Conservation (phyloP, 2,329 filamentous ascomycete species). For the Colletotrichum acutatum region DNA sequence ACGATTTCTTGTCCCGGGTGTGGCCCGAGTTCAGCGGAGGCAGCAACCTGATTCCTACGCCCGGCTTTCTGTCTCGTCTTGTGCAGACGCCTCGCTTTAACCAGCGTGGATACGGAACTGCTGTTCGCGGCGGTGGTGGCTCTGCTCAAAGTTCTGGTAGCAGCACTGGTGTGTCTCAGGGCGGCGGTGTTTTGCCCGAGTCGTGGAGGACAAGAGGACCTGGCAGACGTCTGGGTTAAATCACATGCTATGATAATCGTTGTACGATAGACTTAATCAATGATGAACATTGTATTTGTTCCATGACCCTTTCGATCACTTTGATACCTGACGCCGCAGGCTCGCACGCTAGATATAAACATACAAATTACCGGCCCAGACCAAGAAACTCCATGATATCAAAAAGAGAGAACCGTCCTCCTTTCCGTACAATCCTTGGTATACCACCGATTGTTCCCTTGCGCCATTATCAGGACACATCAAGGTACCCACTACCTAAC, state of each 20-base stretch:
- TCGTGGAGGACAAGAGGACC: conserved; percentile 72
- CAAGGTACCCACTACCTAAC: neutral
- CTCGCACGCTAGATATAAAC: neutral
- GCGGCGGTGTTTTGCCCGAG: conserved; percentile 65
- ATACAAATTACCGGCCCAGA: neutral
- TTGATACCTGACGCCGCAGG: neutral
- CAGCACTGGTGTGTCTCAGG: conserved; percentile 52
- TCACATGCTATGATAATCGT: neutral
- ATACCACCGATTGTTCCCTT: no score
- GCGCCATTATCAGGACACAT: neutral
- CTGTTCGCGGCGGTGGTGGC: conserved; percentile 53
- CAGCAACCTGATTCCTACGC: conserved; percentile 79
- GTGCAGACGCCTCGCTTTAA: conserved; percentile 64
- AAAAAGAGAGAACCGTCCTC: neutral
- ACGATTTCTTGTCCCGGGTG: conserved; percentile 88
- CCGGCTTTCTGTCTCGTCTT: conserved; percentile 74
- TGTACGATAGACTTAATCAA: conserved; percentile 15
- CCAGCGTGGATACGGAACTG: conserved; percentile 71
- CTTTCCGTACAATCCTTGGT: no score
- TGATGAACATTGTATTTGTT: conserved; percentile 31
- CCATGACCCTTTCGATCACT: conserved; percentile 5
- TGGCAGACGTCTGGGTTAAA: conserved; percentile 68
- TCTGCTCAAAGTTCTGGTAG: conserved; percentile 48
- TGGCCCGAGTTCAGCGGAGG: conserved; percentile 93
- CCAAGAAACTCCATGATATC: neutral